Evolutionary conservation across 371 early-diverging fungal genomes (phyloP).

Genomic region (Apophysomyces variabilis): DNA sequence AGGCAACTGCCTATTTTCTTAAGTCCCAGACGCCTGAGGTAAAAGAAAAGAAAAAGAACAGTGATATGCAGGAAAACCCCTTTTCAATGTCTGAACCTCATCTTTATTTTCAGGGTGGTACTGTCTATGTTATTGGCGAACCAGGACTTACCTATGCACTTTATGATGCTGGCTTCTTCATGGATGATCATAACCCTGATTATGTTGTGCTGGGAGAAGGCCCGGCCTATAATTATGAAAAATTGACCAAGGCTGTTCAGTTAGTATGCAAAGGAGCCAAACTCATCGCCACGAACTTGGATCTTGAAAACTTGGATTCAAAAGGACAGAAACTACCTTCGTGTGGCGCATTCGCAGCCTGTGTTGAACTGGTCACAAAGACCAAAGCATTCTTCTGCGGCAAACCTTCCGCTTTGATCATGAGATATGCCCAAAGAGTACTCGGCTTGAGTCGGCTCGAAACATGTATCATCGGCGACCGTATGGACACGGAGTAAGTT

Average conservation of each 20-base stretch:
- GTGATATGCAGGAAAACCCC: too few species aligned
- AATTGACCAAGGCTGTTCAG: conserved; percentile 63
- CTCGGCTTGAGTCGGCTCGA: conserved; percentile 60
- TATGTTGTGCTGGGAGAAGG: conserved; percentile 72
- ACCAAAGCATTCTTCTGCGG: conserved; percentile 72
- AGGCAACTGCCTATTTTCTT: conserved; percentile 68
- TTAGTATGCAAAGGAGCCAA: conserved; percentile 61
- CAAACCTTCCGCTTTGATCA: conserved; percentile 67
- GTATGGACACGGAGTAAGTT: conserved; percentile 70
- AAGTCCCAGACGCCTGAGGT: conserved; percentile 60
- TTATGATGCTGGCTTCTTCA: conserved; percentile 67
- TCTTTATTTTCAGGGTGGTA: conserved; percentile 43
- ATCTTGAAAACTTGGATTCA: conserved; percentile 61
- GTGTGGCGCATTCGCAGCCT: conserved; percentile 63
- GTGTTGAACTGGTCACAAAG: conserved; percentile 63
- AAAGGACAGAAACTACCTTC: conserved; percentile 59
- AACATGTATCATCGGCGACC: conserved; percentile 72
- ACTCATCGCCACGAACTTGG: conserved; percentile 71
- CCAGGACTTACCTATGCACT: conserved; percentile 67
- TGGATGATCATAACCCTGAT: conserved; percentile 67
- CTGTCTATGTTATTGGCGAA: conserved; percentile 68
- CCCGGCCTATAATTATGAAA: conserved; percentile 62
- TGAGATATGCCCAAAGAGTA: conserved; percentile 66
- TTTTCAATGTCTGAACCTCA: too few species aligned
- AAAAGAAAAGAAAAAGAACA: neutral